These are phyloP conservation scores for Epithele typhae DNA, from an alignment of 768 basidiomycete species.

Conservation along the genomic window DNA sequence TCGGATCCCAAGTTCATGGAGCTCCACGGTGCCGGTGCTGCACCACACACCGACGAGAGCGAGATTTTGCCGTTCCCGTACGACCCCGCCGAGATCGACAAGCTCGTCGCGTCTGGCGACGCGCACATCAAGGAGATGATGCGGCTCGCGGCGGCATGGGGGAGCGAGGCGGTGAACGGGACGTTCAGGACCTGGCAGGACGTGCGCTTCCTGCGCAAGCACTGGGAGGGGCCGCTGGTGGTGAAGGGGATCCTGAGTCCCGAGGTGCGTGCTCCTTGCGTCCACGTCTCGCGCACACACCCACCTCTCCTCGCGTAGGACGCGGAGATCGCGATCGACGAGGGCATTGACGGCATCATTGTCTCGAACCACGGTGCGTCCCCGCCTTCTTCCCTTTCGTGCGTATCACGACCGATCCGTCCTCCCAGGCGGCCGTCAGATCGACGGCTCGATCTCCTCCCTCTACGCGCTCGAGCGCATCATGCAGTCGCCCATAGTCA, in stretches of 20 bases:
- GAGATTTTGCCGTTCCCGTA: slow-evolving; percentile 53
- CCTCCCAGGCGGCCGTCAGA: too few relatives aligned
- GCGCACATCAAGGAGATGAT: slow-evolving; percentile 33
- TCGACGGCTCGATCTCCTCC: slow-evolving; percentile 74
- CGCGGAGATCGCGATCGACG: slow-evolving; percentile 63
- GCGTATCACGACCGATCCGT: slow-evolving; percentile 57
- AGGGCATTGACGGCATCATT: slow-evolving; percentile 66
- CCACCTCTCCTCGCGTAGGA: slow-evolving; percentile 32
- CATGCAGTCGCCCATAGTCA: slow-evolving; percentile 79
- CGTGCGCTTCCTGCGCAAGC: slow-evolving; percentile 57
- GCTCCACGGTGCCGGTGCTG: slow-evolving; percentile 42
- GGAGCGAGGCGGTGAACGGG: slow-evolving; percentile 60
- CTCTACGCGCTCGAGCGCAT: slow-evolving; percentile 53
- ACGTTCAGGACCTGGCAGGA: slow-evolving; percentile 67
- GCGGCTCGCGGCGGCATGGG: slow-evolving; percentile 56
- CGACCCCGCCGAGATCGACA: slow-evolving; percentile 43
- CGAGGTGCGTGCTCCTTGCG: slow-evolving; percentile 46
- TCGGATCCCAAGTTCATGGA: slow-evolving; percentile 81
- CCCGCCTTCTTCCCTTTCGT: slow-evolving; percentile 29
- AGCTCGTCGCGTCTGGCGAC: slow-evolving; percentile 44
- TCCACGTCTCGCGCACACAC: not conserved
- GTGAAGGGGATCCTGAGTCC: slow-evolving; percentile 75
- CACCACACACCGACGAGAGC: slow-evolving; percentile 25
- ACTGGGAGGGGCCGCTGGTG: slow-evolving; percentile 75
- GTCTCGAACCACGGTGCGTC: slow-evolving; percentile 74